A percentile compares a stretch with the other conserved stretches of the same genome.
phyloP scores from a whole-genome alignment of 495 filamentous ascomycete genomes.

The Penicillium turbatum region DNA sequence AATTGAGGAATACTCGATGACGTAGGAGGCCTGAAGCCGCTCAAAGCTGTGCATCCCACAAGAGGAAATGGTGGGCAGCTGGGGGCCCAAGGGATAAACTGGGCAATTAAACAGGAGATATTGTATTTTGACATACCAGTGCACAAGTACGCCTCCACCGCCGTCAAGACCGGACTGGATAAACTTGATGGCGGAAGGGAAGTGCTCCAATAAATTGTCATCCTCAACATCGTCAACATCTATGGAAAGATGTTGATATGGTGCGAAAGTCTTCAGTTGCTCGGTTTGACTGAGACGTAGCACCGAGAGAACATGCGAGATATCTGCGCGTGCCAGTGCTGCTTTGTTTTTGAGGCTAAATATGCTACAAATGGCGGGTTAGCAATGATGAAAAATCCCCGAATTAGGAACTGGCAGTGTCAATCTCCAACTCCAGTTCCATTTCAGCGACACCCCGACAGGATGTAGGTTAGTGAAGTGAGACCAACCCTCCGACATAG shows the following conservation, averaged over 20 bases:
- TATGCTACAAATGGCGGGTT: slow-evolving; percentile 49
- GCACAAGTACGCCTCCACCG: slow-evolving; percentile 65
- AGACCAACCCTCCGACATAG: slow-evolving; percentile 78
- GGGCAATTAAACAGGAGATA: background rate
- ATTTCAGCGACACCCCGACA: background rate
- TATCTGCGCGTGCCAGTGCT: slow-evolving; percentile 62
- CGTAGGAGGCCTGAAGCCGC: slow-evolving; percentile 15
- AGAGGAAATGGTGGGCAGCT: background rate
- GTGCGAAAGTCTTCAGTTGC: slow-evolving; percentile 20
- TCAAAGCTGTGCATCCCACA: background rate
- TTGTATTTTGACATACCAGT: slow-evolving; percentile 55
- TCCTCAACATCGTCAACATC: slow-evolving; percentile 85
- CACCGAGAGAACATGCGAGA: slow-evolving; percentile 91
- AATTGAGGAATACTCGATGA: slow-evolving; percentile 1
- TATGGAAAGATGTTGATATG: slow-evolving; percentile 67
- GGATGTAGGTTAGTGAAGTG: background rate
- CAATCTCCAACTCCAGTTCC: background rate
- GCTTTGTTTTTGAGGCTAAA: slow-evolving; percentile 67
- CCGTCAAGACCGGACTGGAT: slow-evolving; percentile 71
- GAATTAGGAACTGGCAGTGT: background rate
- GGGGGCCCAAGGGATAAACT: background rate
- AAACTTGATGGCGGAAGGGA: slow-evolving; percentile 71
- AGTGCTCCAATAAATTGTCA: slow-evolving; percentile 77
- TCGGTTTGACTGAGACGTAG: slow-evolving; percentile 54
- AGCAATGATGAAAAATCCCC: background rate